These are phyloP conservation scores for Calocybe indica DNA, from an alignment of 768 basidiomycete genomes.

Conservation along the genomic window DNA sequence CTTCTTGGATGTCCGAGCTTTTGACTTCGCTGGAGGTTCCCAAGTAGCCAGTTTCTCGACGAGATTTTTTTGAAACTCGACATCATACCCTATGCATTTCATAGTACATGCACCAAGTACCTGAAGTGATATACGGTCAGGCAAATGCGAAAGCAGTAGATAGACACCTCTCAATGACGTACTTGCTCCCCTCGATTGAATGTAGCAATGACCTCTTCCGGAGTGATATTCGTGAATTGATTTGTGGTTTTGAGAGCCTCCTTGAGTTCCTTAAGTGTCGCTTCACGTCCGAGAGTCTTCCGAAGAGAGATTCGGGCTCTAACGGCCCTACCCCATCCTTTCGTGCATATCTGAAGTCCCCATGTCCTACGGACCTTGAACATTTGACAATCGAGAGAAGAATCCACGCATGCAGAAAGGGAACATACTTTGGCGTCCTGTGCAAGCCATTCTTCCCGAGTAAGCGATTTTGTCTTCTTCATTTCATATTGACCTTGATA, in stretches of 20 bases:
- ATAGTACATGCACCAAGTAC: neutral
- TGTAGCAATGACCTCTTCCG: neutral
- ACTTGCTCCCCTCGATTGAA: neutral
- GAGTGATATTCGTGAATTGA: neutral
- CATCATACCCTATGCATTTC: neutral
- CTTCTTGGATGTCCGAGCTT: neutral
- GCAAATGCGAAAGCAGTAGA: neutral
- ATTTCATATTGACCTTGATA: slow-evolving; percentile 28
- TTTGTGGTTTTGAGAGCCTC: neutral
- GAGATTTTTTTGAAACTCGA: neutral
- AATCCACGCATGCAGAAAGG: neutral
- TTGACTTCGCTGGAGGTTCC: neutral
- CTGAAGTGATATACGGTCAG: neutral
- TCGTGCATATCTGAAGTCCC: neutral
- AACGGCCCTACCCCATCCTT: neutral
- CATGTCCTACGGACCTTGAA: neutral
- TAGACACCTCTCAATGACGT: neutral
- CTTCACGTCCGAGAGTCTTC: neutral
- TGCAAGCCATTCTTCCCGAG: slow-evolving; percentile 17
- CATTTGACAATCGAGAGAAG: neutral
- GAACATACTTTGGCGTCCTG: slow-evolving; percentile 10
- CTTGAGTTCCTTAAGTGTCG: neutral
- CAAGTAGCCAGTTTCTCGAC: neutral
- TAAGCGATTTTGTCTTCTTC: slow-evolving; percentile 30
- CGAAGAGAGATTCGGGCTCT: neutral